Evolutionary conservation across 148 eudicot genomes (phyloP).

Genomic region (Fagopyrum tataricum): DNA sequence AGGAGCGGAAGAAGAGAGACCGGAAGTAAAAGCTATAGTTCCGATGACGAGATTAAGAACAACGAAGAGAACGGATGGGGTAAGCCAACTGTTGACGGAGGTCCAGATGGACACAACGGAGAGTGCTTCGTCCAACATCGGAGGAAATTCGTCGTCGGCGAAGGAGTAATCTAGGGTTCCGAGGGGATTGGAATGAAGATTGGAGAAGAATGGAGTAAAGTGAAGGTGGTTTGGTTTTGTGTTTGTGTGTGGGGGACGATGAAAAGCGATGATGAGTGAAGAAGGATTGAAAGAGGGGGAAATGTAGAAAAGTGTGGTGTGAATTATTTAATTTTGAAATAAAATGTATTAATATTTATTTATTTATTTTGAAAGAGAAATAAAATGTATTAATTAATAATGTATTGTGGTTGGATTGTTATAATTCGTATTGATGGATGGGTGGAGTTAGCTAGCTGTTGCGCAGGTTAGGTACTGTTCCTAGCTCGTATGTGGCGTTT

Average conservation of each 20-base stretch:
- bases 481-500: too few relatives aligned
- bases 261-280: conserved; percentile 18
- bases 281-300: conserved; percentile 1
- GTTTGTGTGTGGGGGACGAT: not conserved
- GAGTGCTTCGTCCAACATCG: conserved; percentile 57
- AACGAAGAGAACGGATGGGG: conserved; percentile 67
- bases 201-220: not conserved
- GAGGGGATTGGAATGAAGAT: not conserved
- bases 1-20: conserved; percentile 20
- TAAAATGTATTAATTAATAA: too few relatives aligned
- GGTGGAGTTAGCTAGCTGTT: not conserved
- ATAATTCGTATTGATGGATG: not conserved
- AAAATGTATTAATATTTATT: not conserved
- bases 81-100: conserved; percentile 69
- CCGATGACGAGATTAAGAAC: conserved; percentile 71
- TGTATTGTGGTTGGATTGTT: not conserved
- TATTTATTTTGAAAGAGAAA: too few relatives aligned
- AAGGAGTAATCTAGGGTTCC: not conserved
- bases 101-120: conserved; percentile 54
- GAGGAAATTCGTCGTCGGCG: not conserved
- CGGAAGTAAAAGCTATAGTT: conserved; percentile 60
- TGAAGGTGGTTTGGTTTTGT: not conserved
- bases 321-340: not conserved
- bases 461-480: conserved; percentile 3
- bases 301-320: not conserved